phyloP scores from a whole-genome alignment of 225 moss, liverwort and hornwort genomes.

The Rhytidiadelphus loreus region DNA sequence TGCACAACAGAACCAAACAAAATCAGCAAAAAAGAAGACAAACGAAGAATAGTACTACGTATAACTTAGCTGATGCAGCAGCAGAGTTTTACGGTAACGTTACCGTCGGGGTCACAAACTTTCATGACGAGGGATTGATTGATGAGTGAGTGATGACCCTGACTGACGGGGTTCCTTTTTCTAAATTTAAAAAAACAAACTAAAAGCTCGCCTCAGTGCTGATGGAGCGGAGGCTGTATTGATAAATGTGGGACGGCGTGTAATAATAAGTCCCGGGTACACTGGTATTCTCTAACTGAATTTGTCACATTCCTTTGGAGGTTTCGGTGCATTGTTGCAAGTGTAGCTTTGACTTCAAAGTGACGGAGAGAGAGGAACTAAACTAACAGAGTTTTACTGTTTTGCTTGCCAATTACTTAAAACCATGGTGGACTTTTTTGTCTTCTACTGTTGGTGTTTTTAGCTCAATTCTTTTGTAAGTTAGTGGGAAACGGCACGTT shows the following conservation, averaged over 20 bases:
- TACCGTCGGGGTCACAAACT: not conserved
- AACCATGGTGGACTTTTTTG: not conserved
- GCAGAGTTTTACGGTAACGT: not conserved
- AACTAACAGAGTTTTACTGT: not conserved
- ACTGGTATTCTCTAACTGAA: not conserved
- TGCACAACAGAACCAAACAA: too few relatives aligned
- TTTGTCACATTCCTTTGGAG: conserved; percentile 2
- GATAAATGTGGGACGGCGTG: conserved; percentile 1
- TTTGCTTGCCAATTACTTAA: not conserved
- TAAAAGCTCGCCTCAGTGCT: not conserved
- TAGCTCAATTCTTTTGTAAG: not conserved
- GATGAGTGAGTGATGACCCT: not conserved
- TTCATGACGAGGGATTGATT: not conserved
- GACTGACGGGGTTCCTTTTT: not conserved
- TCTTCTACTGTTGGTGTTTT: not conserved
- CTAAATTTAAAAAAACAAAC: not conserved
- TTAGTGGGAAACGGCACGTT: not conserved
- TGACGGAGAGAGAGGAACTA: not conserved
- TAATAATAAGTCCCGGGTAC: not conserved
- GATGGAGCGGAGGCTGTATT: too few relatives aligned
- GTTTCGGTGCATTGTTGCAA: not conserved
- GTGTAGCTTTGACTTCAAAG: not conserved
- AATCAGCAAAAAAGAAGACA: too few relatives aligned
- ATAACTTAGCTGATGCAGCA: not conserved
- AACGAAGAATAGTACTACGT: too few relatives aligned